A percentile compares a stretch with the other conserved stretches of the same genome.
Evolutionary conservation across 768 basidiomycete genomes (phyloP).

Genomic region (Filobasidium floriforme): DNA sequence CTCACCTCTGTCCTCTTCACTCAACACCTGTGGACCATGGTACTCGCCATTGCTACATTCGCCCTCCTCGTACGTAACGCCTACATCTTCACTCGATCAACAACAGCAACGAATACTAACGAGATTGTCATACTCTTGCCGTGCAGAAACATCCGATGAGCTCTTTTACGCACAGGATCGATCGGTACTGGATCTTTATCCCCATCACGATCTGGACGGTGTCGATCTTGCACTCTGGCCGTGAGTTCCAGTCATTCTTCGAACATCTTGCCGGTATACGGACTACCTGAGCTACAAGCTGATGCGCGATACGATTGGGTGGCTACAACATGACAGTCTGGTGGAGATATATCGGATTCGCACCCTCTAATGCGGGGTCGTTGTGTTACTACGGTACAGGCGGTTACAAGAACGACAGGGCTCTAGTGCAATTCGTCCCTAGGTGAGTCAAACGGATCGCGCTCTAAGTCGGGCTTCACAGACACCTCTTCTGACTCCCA

Average conservation of each 20-base stretch:
- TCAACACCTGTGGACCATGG: slow-evolving; percentile 42
- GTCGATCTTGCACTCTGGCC: slow-evolving; percentile 33
- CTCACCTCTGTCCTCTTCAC: slow-evolving; percentile 38
- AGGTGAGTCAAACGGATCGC: slow-evolving; percentile 16
- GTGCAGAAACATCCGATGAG: slow-evolving; percentile 39
- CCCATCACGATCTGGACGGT: slow-evolving; percentile 30
- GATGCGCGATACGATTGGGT: too few relatives aligned
- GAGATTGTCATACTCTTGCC: background rate
- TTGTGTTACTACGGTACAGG: slow-evolving; percentile 37
- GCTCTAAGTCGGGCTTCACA: background rate
- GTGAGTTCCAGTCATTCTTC: slow-evolving; percentile 32
- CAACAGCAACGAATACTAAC: background rate
- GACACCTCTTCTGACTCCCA: background rate
- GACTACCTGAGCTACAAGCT: too few relatives aligned
- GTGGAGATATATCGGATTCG: slow-evolving; percentile 33
- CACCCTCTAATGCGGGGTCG: slow-evolving; percentile 21
- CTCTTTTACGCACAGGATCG: slow-evolving; percentile 27
- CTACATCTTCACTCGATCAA: background rate
- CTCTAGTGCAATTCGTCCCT: slow-evolving; percentile 42
- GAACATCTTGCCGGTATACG: too few relatives aligned
- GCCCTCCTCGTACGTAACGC: slow-evolving; percentile 33
- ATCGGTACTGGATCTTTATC: slow-evolving; percentile 28
- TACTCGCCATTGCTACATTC: slow-evolving; percentile 40
- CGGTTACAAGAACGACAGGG: slow-evolving; percentile 16
- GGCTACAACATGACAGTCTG: slow-evolving; percentile 34